Conservation (phyloP, 129 eudicot genomes). For the Heracleum sosnowskyi region DNA sequence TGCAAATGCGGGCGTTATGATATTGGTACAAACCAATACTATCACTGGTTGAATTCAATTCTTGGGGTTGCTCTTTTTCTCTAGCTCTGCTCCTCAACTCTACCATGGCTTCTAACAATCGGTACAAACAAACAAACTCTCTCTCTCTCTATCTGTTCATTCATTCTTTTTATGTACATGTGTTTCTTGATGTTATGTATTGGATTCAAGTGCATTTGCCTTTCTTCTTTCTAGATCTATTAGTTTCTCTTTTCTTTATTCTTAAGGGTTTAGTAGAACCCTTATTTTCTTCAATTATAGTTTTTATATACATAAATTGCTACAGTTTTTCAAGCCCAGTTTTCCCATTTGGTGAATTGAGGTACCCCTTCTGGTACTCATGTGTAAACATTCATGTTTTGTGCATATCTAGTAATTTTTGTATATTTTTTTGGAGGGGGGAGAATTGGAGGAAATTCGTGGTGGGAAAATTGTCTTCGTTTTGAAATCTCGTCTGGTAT, state of each 20-base stretch:
- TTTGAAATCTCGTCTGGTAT: not conserved
- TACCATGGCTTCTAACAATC: not conserved
- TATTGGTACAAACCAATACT: too few species aligned
- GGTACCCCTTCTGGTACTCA: not conserved
- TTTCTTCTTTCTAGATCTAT: not conserved
- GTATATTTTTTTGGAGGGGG: not conserved
- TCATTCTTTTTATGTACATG: too few species aligned
- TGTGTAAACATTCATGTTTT: not conserved
- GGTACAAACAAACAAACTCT: not conserved
- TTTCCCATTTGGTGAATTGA: not conserved
- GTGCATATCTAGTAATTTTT: too few species aligned
- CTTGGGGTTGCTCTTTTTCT: not conserved
- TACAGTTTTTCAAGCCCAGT: not conserved
- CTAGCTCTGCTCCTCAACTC: not conserved
- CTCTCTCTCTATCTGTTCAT: not conserved
- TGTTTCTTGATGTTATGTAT: not conserved
- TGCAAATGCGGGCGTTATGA: not conserved
- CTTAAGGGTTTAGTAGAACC: not conserved
- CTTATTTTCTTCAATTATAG: not conserved
- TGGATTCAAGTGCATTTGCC: not conserved
- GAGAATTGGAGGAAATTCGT: too few species aligned
- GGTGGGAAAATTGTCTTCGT: not conserved
- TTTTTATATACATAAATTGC: not conserved
- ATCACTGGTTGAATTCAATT: not conserved
- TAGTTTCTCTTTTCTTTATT: not conserved